Evolutionary conservation across 371 early-diverging fungal species (phyloP).

Genomic region (Syncephalastrum contaminatum): DNA sequence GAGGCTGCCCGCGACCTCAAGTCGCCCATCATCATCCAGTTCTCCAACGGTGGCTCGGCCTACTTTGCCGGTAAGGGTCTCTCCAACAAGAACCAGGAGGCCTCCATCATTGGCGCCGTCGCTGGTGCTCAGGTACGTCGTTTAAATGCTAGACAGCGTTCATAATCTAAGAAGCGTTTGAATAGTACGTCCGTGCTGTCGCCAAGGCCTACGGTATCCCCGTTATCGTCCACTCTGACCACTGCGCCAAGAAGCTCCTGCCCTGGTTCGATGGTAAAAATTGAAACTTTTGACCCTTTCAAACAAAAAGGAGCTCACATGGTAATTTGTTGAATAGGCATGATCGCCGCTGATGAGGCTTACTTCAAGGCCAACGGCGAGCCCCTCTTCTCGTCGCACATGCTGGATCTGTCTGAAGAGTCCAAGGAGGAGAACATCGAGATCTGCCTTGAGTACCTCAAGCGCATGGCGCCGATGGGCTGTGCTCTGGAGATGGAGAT

Average conservation of each 20-base stretch:
- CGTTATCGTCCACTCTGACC: constrained; percentile 88
- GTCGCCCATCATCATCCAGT: constrained; percentile 89
- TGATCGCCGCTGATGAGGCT: constrained; percentile 87
- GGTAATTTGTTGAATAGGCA: constrained; percentile 32
- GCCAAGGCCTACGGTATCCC: constrained; percentile 90
- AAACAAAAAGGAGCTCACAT: not conserved
- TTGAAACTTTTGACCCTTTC: not conserved
- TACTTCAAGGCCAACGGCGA: constrained; percentile 89
- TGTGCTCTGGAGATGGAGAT: constrained; percentile 92
- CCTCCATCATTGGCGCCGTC: constrained; percentile 85
- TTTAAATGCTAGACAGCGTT: not conserved
- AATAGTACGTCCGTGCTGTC: constrained; percentile 72
- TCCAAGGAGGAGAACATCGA: constrained; percentile 89
- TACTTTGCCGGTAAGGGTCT: constrained; percentile 91
- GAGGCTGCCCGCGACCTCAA: constrained; percentile 91
- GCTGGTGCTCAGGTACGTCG: constrained; percentile 75
- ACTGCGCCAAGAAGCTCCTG: constrained; percentile 92
- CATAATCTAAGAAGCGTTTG: not conserved
- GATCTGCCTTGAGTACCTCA: constrained; percentile 81
- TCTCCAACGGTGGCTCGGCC: constrained; percentile 89
- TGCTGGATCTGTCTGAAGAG: constrained; percentile 92
- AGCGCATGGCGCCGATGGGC: constrained; percentile 84
- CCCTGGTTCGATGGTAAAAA: constrained; percentile 85
- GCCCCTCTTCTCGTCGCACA: constrained; percentile 93
- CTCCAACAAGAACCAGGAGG: constrained; percentile 82